Evolutionary conservation across 164 flowering plant genomes (phyloP).

Genomic region (Vitis rupestris): DNA sequence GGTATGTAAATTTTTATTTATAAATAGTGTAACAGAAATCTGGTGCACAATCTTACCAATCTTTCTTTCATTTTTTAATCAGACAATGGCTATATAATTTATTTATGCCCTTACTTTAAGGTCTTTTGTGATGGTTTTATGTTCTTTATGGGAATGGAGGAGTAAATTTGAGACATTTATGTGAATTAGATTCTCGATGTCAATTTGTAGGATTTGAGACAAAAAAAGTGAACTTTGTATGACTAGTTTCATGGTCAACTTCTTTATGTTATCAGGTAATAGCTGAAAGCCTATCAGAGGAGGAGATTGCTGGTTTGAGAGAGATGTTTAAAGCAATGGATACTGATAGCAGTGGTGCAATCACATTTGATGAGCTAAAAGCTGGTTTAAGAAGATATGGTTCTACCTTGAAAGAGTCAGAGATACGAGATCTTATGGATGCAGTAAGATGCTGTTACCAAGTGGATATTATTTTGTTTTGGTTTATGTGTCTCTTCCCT

Average conservation of each 20-base stretch:
- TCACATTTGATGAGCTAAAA: conserved; percentile 94
- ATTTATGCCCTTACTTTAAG: too few species aligned
- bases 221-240: too few species aligned
- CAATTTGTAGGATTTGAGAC: too few species aligned
- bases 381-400: conserved; percentile 95
- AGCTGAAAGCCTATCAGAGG: conserved; percentile 97
- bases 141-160: neutral
- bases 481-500: neutral
- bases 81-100: too few species aligned
- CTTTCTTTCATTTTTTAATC: too few species aligned
- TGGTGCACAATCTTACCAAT: too few species aligned
- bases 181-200: too few species aligned
- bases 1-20: conserved; percentile 41
- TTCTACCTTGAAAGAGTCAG: conserved; percentile 88
- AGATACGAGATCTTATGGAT: conserved; percentile 94
- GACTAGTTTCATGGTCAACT: neutral
- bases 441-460: conserved; percentile 50
- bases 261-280: conserved; percentile 58
- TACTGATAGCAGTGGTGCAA: conserved; percentile 96
- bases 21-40: neutral
- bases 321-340: conserved; percentile 97
- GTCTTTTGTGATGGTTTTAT: neutral
- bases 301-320: conserved; percentile 94
- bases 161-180: too few species aligned
- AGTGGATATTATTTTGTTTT: neutral